Conservation (phyloP, 345 rosid genomes). For the Carallia pectinifolia region DNA sequence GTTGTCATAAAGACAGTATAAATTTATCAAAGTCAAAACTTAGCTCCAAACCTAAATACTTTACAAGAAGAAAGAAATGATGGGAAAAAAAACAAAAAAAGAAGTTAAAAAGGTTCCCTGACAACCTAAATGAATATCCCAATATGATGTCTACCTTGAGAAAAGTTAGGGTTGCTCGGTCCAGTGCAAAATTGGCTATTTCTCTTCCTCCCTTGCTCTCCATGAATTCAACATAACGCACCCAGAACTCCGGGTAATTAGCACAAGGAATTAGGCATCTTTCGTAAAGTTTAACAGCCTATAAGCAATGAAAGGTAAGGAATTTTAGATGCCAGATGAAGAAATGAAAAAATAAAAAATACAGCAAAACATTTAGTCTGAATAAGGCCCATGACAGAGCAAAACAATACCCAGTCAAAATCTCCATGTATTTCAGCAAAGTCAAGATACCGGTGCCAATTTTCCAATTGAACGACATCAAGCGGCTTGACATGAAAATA, state of each 20-base stretch:
- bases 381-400: constrained; percentile 18
- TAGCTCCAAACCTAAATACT: neutral
- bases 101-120: neutral
- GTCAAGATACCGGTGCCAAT: constrained; percentile 81
- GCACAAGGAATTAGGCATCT: constrained; percentile 92
- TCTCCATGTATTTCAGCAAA: constrained; percentile 72
- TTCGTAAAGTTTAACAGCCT: constrained; percentile 87
- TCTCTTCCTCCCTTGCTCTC: constrained; percentile 93
- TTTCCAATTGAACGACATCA: constrained; percentile 57
- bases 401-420: constrained; percentile 80
- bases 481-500: constrained; percentile 79
- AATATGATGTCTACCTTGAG: constrained; percentile 54
- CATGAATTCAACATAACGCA: constrained; percentile 81
- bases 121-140: neutral
- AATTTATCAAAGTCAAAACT: too few species aligned
- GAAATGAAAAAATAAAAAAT: neutral
- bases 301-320: constrained; percentile 11
- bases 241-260: constrained; percentile 80
- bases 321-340: constrained; percentile 4
- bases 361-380: constrained; percentile 9
- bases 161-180: constrained; percentile 63
- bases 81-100: neutral
- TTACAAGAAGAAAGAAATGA: neutral
- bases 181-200: constrained; percentile 75
- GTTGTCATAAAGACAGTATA: neutral